Conservation (phyloP, 169 alveolate genomes). For the Eimeria brunetti region DNA sequence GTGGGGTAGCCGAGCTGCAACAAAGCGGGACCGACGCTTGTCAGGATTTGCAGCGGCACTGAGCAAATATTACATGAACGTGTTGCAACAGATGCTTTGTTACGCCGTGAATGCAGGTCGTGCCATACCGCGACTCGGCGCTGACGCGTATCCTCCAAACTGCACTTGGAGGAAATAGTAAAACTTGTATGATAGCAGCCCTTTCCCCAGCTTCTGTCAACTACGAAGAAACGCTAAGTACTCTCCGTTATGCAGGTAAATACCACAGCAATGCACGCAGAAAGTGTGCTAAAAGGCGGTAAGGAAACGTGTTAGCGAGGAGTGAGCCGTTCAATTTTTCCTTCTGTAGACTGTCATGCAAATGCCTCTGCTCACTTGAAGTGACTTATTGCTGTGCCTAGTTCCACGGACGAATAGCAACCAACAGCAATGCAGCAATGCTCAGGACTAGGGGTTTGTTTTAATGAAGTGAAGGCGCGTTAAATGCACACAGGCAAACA, state of each 20-base stretch:
- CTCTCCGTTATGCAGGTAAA: conserved; percentile 92
- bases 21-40: background rate
- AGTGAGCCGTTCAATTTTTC: background rate
- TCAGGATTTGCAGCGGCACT: background rate
- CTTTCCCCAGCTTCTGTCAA: conserved; percentile 93
- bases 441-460: background rate
- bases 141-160: conserved; percentile 94
- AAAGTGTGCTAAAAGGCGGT: background rate
- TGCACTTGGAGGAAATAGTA: conserved; percentile 95
- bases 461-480: background rate
- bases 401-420: background rate
- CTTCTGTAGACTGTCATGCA: background rate
- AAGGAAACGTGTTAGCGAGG: background rate
- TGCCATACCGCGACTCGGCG: conserved; percentile 95
- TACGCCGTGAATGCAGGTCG: conserved; percentile 82
- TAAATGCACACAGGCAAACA: background rate
- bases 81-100: background rate
- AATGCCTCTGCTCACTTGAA: no score
- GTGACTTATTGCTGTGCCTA: background rate
- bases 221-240: conserved; percentile 93
- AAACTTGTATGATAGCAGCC: conserved; percentile 94
- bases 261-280: background rate
- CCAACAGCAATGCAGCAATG: background rate
- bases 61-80: background rate
- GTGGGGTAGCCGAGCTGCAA: background rate